Evolutionary conservation across 2,329 filamentous ascomycete genomes (phyloP).

Genomic region (Microdochium nivale): DNA sequence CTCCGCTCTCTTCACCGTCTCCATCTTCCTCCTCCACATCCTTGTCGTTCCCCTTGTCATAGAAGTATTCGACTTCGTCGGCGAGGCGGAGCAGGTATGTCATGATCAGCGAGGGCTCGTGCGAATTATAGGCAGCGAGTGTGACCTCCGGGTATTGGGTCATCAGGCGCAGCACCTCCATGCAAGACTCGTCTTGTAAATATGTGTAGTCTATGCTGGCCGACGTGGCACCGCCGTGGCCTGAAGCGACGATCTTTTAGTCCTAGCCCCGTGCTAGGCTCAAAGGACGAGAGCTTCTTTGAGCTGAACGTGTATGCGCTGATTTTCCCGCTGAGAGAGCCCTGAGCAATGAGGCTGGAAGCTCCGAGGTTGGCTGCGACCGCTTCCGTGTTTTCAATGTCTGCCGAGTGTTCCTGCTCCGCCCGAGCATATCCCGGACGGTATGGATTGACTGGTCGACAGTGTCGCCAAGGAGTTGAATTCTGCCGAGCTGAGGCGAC

Average conservation of each 20-base stretch:
- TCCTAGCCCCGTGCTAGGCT: conserved; percentile 79
- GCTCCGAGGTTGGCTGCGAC: conserved; percentile 4
- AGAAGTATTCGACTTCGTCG: not conserved
- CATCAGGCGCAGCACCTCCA: conserved; percentile 48
- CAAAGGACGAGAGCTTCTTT: conserved; percentile 74
- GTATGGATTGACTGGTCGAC: conserved; percentile 4
- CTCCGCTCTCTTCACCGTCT: too few species aligned
- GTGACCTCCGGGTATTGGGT: conserved; percentile 59
- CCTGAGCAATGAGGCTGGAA: conserved; percentile 8
- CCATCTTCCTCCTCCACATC: not conserved
- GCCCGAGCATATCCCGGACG: conserved; percentile 1
- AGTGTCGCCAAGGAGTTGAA: conserved; percentile 39
- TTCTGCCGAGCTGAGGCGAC: conserved; percentile 33
- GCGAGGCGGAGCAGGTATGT: conserved; percentile 39
- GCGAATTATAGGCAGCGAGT: conserved; percentile 51
- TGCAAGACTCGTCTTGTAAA: conserved; percentile 10
- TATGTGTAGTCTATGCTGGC: conserved; percentile 35
- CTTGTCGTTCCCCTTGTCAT: conserved; percentile 6
- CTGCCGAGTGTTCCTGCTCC: not conserved
- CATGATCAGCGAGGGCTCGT: conserved; percentile 54
- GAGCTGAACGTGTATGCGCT: conserved; percentile 60
- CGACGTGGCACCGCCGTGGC: conserved; percentile 47
- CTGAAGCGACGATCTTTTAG: conserved; percentile 57
- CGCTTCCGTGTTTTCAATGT: conserved; percentile 2
- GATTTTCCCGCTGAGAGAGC: conserved; percentile 39